Base-by-base conservation (phyloP, 345 rosid genomes). In the Dipteronia sinensis region DNA sequence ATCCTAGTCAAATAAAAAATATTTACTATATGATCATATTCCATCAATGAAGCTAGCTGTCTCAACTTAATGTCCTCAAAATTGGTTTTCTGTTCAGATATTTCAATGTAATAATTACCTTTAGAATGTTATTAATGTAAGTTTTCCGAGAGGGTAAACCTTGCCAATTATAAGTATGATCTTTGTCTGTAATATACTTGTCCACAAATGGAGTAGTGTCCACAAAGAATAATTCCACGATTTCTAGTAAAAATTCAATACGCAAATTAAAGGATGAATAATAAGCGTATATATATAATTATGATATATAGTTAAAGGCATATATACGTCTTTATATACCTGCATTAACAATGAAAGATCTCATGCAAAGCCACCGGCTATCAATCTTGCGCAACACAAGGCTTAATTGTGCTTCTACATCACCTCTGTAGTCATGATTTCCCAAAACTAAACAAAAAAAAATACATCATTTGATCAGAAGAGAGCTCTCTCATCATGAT, bases 151-250 rank as follows among this genome's bases (percentile, higher is more conserved):
- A 82, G 4, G 65, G 19, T 16, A 80, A 25, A 27, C 76, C 85
- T 20, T 75, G 56, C 87, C 87, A 85, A 68, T 85, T 83, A n/a
- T 85, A 85, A 27, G n/a, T 64, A 40, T 85, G 76, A 0, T 58
- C 73, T 16, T 46, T 16, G 11, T 77, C 83, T 6, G 27, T 59
- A 15, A 80, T 75, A 64, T 85, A 85, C 5, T 62, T 72, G 42
- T 77, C 76, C 1, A 80, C 74, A 8, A 85, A 79, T 53, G 87
- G 87, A 51, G 83, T 78, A 1, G 87, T 85, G 73, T 85, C 85
- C 1, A 82, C 63, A 23, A 80, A 82, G 67, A 82, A 82, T 22
- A 85, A 53, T 2, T 77, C 83, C 23, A 68, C 83, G 4, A 79
- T 31, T 74, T 67, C 87, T 85, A 23, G 12, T 22, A 53, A 53